These are phyloP conservation scores for Mycena indigotica DNA, from an alignment of 768 basidiomycete genomes.

Conservation along the genomic window DNA sequence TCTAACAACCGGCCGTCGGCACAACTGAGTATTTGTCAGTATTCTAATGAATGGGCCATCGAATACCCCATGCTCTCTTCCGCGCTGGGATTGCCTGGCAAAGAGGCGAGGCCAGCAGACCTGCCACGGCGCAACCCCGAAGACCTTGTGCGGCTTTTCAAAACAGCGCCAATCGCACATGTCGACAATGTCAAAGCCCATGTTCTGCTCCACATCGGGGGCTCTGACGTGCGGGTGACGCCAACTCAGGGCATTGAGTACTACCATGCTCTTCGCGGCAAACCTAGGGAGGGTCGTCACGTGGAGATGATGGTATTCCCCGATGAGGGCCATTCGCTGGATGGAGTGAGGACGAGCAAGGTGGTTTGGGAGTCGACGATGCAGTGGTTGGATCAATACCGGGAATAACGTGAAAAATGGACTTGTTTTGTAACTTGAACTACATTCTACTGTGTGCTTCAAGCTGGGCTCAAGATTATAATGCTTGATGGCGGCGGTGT, in stretches of 20 bases:
- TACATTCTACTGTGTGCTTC: no score
- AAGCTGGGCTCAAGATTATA: no score
- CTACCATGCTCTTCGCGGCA: constrained; percentile 66
- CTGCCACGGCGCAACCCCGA: constrained; percentile 40
- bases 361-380: constrained; percentile 53
- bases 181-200: constrained; percentile 53
- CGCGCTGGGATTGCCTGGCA: constrained; percentile 18
- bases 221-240: constrained; percentile 61
- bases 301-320: constrained; percentile 66
- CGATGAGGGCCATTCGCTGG: constrained; percentile 63
- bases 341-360: constrained; percentile 62
- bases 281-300: constrained; percentile 22
- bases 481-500: no score
- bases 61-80: constrained; percentile 41
- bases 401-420: no score
- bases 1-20: neutral
- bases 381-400: constrained; percentile 47
- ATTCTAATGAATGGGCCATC: constrained; percentile 49
- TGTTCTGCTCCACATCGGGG: constrained; percentile 62
- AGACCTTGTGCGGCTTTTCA: constrained; percentile 45
- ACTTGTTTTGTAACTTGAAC: no score
- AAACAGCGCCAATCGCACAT: constrained; percentile 58
- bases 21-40: constrained; percentile 17
- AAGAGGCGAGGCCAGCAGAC: neutral
- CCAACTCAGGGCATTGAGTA: constrained; percentile 63